Percentiles rank a stretch among this genome's conserved stretches.
These are phyloP conservation scores for Immersiella caudata DNA, from an alignment of 495 filamentous ascomycete species.

Conservation along the genomic window DNA sequence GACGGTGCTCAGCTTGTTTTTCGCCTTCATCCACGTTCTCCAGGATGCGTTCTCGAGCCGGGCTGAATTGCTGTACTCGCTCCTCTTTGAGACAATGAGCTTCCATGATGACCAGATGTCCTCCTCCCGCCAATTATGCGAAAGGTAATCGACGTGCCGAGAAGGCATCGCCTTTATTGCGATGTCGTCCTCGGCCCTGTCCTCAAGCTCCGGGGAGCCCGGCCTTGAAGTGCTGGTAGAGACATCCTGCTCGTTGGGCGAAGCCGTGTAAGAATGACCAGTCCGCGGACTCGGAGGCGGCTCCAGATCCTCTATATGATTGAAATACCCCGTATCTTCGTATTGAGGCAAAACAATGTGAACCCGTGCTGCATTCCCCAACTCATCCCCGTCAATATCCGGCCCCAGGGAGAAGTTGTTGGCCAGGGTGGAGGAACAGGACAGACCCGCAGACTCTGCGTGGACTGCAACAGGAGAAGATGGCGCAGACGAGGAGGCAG, in stretches of 20 bases:
- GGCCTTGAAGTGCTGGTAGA: slow-evolving; percentile 51
- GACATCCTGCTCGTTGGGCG: slow-evolving; percentile 48
- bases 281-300: slow-evolving; percentile 49
- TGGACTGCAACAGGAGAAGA: slow-evolving; percentile 46
- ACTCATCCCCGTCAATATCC: slow-evolving; percentile 51
- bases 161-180: slow-evolving; percentile 77
- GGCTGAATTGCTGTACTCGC: slow-evolving; percentile 76
- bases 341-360: slow-evolving; percentile 62
- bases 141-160: slow-evolving; percentile 93
- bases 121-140: slow-evolving; percentile 93
- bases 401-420: slow-evolving; percentile 65
- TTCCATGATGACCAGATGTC: slow-evolving; percentile 98
- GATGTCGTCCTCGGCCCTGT: slow-evolving; percentile 78
- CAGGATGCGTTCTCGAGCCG: slow-evolving; percentile 96
- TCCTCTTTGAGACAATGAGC: slow-evolving; percentile 78
- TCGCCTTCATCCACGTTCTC: slow-evolving; percentile 95
- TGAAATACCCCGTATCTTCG: slow-evolving; percentile 54
- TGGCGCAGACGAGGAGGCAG: slow-evolving; percentile 54
- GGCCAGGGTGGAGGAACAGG: slow-evolving; percentile 60
- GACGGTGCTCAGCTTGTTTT: slow-evolving; percentile 80
- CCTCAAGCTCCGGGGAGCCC: slow-evolving; percentile 45
- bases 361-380: slow-evolving; percentile 41
- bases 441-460: slow-evolving; percentile 44
- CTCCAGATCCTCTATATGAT: slow-evolving; percentile 49
- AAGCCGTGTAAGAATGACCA: slow-evolving; percentile 49